phyloP scores from a whole-genome alignment of 2,329 filamentous ascomycete species.

The Albifimbria verrucaria region DNA sequence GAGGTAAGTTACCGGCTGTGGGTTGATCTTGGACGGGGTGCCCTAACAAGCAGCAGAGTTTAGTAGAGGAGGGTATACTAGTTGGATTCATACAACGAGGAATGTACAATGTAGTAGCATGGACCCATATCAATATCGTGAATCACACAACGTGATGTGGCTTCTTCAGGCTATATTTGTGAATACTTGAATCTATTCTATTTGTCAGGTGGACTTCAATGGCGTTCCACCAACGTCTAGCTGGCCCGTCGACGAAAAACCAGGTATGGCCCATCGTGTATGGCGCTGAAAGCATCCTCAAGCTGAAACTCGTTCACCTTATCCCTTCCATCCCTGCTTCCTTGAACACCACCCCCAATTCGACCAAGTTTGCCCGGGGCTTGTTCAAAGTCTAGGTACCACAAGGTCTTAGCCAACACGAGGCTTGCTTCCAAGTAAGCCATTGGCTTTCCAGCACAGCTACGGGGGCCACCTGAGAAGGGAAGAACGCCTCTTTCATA shows the following conservation, averaged over 20 bases:
- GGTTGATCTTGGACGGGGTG: not conserved
- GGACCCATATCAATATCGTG: no score
- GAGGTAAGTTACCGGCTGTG: not conserved
- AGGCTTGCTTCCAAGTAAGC: not conserved
- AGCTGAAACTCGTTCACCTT: no score
- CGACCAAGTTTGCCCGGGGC: not conserved
- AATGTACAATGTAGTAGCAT: no score
- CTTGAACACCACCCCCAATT: not conserved
- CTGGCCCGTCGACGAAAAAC: no score
- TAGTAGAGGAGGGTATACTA: no score
- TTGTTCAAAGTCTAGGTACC: not conserved
- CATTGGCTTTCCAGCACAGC: not conserved
- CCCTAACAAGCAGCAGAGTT: no score
- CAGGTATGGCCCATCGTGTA: not conserved
- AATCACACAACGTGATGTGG: no score
- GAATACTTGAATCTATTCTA: no score
- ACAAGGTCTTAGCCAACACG: not conserved
- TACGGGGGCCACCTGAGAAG: not conserved
- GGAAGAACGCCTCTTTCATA: not conserved
- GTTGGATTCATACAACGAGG: no score
- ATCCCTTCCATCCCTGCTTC: not conserved
- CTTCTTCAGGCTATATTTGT: no score
- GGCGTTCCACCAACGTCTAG: no score
- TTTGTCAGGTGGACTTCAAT: no score
- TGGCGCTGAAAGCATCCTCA: not conserved